Percentiles rank a stretch among this genome's conserved stretches.
Conservation (phyloP, 1,284 basidiomycete species). For the Cronartium quercuum region DNA sequence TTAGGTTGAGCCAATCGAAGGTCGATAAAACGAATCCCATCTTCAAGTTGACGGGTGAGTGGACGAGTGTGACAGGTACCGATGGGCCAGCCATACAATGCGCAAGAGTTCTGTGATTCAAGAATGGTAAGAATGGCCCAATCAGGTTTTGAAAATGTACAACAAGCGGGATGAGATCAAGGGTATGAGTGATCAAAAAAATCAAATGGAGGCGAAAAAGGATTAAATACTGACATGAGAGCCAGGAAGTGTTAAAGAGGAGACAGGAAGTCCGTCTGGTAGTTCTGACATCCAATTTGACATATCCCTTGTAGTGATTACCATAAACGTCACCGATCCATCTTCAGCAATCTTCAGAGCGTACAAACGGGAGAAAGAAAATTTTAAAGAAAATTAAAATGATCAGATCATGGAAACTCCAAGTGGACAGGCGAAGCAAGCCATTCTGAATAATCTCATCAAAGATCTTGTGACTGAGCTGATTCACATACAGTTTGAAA, state of each 20-base stretch:
- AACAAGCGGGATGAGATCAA: too few species aligned
- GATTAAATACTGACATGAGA: constrained; percentile 21
- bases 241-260: constrained; percentile 27
- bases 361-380: too few species aligned
- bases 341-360: constrained; percentile 25
- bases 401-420: neutral
- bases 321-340: constrained; percentile 31
- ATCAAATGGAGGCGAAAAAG: too few species aligned
- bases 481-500: constrained; percentile 29
- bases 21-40: constrained; percentile 35
- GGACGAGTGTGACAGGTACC: constrained; percentile 32
- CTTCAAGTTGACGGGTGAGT: constrained; percentile 23
- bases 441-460: neutral
- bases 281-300: constrained; percentile 36
- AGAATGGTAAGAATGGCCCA: too few species aligned
- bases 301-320: constrained; percentile 12
- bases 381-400: neutral
- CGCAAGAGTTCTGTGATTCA: constrained; percentile 9
- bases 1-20: constrained; percentile 26
- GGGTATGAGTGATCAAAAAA: too few species aligned
- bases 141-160: too few species aligned
- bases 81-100: constrained; percentile 27
- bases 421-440: neutral
- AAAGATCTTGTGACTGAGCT: neutral
- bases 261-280: constrained; percentile 19